Evolutionary conservation across 164 flowering plant species (phyloP).

Genomic region (Protea cynaroides): DNA sequence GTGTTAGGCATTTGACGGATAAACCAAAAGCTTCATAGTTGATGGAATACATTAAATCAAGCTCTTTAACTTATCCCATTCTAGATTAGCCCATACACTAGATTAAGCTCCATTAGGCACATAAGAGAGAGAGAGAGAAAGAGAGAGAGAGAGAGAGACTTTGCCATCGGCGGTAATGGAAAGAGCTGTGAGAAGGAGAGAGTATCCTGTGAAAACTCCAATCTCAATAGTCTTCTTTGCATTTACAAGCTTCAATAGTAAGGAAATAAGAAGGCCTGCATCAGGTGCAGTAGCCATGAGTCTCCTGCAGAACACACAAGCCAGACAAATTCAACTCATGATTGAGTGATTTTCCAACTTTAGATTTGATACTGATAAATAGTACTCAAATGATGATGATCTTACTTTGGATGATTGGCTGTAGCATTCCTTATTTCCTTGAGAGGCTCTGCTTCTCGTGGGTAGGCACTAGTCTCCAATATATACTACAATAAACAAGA

Average conservation of each 20-base stretch:
- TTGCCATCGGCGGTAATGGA: conserved; percentile 1
- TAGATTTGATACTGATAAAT: too few relatives aligned
- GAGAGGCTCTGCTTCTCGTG: conserved; percentile 34
- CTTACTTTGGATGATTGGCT: conserved; percentile 31
- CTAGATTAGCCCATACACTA: too few relatives aligned
- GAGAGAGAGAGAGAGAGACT: too few relatives aligned
- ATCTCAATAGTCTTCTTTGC: conserved; percentile 9
- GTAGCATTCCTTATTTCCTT: conserved; percentile 34
- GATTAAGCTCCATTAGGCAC: too few relatives aligned
- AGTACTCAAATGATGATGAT: too few relatives aligned
- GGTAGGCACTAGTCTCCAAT: conserved; percentile 46
- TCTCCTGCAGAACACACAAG: background rate
- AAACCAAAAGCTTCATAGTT: too few relatives aligned
- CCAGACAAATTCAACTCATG: too few relatives aligned
- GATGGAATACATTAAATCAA: too few relatives aligned
- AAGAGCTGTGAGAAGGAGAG: conserved; percentile 7
- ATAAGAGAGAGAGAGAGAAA: too few relatives aligned
- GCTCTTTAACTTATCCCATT: too few relatives aligned
- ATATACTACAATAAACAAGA: conserved; percentile 31
- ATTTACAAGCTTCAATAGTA: conserved; percentile 4
- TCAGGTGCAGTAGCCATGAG: conserved; percentile 10
- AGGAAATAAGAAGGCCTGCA: conserved; percentile 6
- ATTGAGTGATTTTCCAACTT: too few relatives aligned
- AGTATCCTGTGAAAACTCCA: conserved; percentile 9
- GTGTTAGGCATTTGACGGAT: too few relatives aligned